Evolutionary conservation across 139 green algal genomes (phyloP).

Genomic region (Chlamydomonas asymmetrica): DNA sequence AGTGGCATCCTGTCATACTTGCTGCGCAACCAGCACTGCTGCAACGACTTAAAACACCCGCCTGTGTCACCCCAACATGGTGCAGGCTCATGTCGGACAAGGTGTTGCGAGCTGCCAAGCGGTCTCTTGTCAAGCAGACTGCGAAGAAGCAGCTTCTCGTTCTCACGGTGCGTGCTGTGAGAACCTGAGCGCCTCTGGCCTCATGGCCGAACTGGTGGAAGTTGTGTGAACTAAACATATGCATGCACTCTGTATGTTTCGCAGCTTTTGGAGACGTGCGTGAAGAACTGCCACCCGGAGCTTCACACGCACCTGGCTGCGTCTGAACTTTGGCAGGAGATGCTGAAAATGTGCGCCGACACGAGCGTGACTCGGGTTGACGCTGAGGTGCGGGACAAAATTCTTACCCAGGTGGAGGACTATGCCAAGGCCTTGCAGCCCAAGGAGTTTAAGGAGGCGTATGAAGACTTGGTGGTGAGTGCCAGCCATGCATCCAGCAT

Average conservation of each 20-base stretch:
- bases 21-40: not conserved
- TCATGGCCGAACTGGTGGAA: not conserved
- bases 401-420: slow-evolving; percentile 61
- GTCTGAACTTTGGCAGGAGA: slow-evolving; percentile 52
- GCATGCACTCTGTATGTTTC: not conserved
- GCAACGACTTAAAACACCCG: not conserved
- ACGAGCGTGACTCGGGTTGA: slow-evolving; percentile 38
- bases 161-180: slow-evolving; percentile 39
- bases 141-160: slow-evolving; percentile 53
- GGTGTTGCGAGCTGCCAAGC: slow-evolving; percentile 31
- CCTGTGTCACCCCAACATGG: too few species aligned
- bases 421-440: slow-evolving; percentile 38
- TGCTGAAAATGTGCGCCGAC: slow-evolving; percentile 42
- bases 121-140: slow-evolving; percentile 30
- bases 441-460: slow-evolving; percentile 36
- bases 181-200: not conserved
- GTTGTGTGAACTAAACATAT: not conserved
- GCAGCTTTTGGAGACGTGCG: slow-evolving; percentile 59
- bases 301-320: slow-evolving; percentile 48
- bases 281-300: slow-evolving; percentile 60
- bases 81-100: slow-evolving; percentile 26
- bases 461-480: slow-evolving; percentile 35
- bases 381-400: slow-evolving; percentile 56
- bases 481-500: not conserved
- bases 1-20: not conserved